phyloP scores from a whole-genome alignment of 371 early-diverging fungal genomes.

The Mortierella sp. region DNA sequence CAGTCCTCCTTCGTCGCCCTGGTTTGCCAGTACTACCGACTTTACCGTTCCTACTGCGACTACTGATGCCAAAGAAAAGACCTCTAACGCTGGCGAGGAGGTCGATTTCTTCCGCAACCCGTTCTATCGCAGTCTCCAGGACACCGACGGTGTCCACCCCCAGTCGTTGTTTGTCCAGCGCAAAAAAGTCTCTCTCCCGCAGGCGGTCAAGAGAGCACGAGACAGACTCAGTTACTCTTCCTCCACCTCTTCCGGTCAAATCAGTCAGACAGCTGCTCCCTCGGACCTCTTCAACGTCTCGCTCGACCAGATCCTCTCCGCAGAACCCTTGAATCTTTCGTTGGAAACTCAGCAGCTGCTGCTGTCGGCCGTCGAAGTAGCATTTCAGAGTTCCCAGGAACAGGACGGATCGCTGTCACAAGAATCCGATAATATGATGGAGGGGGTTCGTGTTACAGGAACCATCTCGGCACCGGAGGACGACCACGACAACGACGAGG shows the following conservation, averaged over 20 bases:
- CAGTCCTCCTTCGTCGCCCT: constrained; percentile 37
- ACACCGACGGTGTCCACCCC: background rate
- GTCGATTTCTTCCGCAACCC: constrained; percentile 44
- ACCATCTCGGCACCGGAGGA: constrained; percentile 2
- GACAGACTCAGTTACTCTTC: background rate
- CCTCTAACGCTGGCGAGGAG: background rate
- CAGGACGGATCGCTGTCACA: background rate
- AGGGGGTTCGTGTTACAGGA: background rate
- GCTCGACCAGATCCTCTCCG: constrained; percentile 36
- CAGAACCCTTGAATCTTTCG: constrained; percentile 22
- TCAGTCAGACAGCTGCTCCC: constrained; percentile 35
- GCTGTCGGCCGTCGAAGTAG: background rate
- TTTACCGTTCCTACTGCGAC: background rate
- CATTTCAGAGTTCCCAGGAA: background rate
- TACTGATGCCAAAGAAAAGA: background rate
- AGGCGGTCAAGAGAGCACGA: constrained; percentile 6
- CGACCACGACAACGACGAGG: background rate
- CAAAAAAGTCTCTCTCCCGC: background rate
- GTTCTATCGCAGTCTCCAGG: constrained; percentile 29
- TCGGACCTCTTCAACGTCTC: constrained; percentile 41
- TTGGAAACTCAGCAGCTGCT: constrained; percentile 11
- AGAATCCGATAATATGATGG: background rate
- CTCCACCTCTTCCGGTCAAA: constrained; percentile 3
- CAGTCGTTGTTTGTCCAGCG: background rate
- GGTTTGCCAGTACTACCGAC: constrained; percentile 27